A percentile compares a stretch with the other conserved stretches of the same genome.
Evolutionary conservation across 768 basidiomycete species (phyloP).

Genomic region (Tylopilus subfusipes): DNA sequence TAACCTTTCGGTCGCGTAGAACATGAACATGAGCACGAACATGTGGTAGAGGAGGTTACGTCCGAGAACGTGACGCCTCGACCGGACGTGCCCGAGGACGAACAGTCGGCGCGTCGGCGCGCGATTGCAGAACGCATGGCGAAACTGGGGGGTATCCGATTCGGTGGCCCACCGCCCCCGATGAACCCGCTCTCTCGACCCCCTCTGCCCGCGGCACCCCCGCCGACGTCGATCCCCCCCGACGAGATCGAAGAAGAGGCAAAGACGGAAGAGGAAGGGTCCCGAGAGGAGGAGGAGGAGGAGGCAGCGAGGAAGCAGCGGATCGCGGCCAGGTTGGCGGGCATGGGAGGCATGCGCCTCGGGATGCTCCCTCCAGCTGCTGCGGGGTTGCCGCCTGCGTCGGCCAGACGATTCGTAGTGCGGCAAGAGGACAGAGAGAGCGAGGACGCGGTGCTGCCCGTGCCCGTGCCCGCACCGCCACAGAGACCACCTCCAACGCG

Average conservation of each 20-base stretch:
- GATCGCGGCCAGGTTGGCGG: slow-evolving; percentile 53
- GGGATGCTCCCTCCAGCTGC: slow-evolving; percentile 46
- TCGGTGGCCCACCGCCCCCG: slow-evolving; percentile 65
- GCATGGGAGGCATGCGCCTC: slow-evolving; percentile 55
- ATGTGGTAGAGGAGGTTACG: slow-evolving; percentile 12
- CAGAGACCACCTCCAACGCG: slow-evolving; percentile 30
- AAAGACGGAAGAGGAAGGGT: slow-evolving; percentile 17
- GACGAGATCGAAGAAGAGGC: slow-evolving; percentile 22
- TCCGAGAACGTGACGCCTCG: slow-evolving; percentile 5
- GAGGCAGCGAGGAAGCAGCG: slow-evolving; percentile 52
- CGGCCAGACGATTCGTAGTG: slow-evolving; percentile 13
- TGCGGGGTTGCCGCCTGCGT: slow-evolving; percentile 13
- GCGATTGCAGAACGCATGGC: slow-evolving; percentile 96
- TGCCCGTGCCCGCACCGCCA: slow-evolving; percentile 32
- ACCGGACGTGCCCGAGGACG: slow-evolving; percentile 35
- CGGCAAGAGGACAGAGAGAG: slow-evolving; percentile 31
- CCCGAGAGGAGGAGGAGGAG: slow-evolving; percentile 47
- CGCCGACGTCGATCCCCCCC: slow-evolving; percentile 32
- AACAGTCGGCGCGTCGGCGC: slow-evolving; percentile 51
- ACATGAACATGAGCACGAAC: not conserved
- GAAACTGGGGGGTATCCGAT: slow-evolving; percentile 79
- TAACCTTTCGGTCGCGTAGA: slow-evolving; percentile 4
- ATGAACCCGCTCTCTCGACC: slow-evolving; percentile 37
- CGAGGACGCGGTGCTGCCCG: slow-evolving; percentile 24
- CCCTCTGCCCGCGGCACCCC: slow-evolving; percentile 36